These are phyloP conservation scores for Periglandula ipomoeae DNA, from an alignment of 2,329 filamentous ascomycete genomes.

Conservation along the genomic window DNA sequence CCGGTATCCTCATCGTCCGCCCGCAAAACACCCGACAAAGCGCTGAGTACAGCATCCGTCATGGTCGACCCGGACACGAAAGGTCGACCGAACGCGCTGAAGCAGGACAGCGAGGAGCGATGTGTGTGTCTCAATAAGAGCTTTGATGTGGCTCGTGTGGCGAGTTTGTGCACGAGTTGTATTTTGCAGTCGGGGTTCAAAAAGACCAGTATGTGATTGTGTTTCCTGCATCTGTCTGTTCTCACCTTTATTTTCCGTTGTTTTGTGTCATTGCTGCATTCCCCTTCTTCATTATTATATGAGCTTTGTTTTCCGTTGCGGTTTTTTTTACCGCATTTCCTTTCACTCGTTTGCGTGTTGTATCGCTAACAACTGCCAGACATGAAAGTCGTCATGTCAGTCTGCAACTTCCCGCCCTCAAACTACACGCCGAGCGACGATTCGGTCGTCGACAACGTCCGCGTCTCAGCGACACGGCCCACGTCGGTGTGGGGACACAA, in stretches of 20 bases:
- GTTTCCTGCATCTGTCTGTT: too few species aligned
- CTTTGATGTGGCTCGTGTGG: slow-evolving; percentile 29
- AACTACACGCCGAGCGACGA: slow-evolving; percentile 23
- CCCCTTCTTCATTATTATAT: too few species aligned
- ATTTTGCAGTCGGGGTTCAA: slow-evolving; percentile 22
- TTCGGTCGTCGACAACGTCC: slow-evolving; percentile 21
- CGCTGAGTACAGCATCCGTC: slow-evolving; percentile 3
- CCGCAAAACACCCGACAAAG: not conserved
- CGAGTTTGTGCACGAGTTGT: slow-evolving; percentile 29
- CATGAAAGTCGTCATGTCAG: slow-evolving; percentile 26
- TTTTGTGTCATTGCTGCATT: too few species aligned
- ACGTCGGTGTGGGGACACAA: slow-evolving; percentile 10
- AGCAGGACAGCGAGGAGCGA: slow-evolving; percentile 20
- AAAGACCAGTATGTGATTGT: slow-evolving; percentile 25
- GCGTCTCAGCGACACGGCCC: slow-evolving; percentile 24
- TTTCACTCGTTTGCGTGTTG: too few species aligned
- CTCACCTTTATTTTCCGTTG: too few species aligned
- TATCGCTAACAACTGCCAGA: slow-evolving; percentile 15
- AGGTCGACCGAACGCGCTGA: not conserved
- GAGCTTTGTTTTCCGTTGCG: too few species aligned
- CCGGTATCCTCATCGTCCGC: too few species aligned
- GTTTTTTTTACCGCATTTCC: too few species aligned
- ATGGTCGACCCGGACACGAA: not conserved
- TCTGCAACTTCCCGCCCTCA: slow-evolving; percentile 23
- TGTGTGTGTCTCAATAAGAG: slow-evolving; percentile 31